These are phyloP conservation scores for Glycine latifolia DNA, from an alignment of 306 rosid genomes.

Conservation along the genomic window DNA sequence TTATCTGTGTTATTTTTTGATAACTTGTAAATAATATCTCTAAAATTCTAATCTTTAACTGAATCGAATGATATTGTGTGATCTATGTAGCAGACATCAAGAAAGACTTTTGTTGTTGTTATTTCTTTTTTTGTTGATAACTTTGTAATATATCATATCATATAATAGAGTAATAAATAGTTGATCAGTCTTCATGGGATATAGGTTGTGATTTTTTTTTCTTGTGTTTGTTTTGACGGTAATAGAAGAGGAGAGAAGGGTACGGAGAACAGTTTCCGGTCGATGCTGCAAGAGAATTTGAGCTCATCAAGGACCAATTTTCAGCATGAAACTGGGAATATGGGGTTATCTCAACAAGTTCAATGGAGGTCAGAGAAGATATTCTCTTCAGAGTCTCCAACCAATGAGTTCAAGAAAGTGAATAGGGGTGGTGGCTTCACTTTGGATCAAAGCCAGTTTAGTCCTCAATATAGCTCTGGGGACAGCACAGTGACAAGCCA, in stretches of 20 bases:
- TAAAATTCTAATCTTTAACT: neutral
- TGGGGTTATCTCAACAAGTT: conserved; percentile 60
- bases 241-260: conserved; percentile 67
- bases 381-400: conserved; percentile 59
- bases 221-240: conserved; percentile 19
- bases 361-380: conserved; percentile 77
- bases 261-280: conserved; percentile 66
- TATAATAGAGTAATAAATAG: neutral
- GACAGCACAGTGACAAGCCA: conserved; percentile 77
- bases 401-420: conserved; percentile 58
- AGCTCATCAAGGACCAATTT: conserved; percentile 59
- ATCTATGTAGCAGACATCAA: neutral
- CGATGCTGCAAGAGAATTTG: conserved; percentile 78
- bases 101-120: neutral
- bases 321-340: conserved; percentile 63
- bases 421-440: conserved; percentile 89
- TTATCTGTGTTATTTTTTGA: neutral
- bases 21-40: neutral
- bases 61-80: neutral
- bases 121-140: no score
- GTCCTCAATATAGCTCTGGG: conserved; percentile 85
- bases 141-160: neutral
- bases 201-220: conserved; percentile 31
- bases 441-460: conserved; percentile 74
- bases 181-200: neutral